These are phyloP conservation scores for Rhizomucor pusillus DNA, from an alignment of 371 early-diverging fungal species.

Conservation along the genomic window DNA sequence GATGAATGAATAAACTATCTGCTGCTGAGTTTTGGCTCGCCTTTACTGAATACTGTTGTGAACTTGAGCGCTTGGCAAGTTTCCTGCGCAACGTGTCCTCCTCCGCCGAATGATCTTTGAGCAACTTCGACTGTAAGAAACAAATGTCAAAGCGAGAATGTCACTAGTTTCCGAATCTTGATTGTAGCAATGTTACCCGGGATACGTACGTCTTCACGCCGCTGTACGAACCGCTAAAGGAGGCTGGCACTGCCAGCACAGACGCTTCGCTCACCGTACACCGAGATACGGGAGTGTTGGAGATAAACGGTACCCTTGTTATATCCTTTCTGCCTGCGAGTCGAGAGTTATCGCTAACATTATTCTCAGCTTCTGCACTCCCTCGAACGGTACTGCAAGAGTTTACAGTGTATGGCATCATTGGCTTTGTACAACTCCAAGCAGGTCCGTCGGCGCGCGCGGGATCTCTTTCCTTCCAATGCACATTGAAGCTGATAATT, in stretches of 20 bases:
- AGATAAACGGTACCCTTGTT: conserved; percentile 29
- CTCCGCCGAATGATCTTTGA: conserved; percentile 22
- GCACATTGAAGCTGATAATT: too few relatives aligned
- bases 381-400: conserved; percentile 17
- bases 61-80: too few relatives aligned
- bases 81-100: too few relatives aligned
- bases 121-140: conserved; percentile 29
- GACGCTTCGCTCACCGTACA: conserved; percentile 27
- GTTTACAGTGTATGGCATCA: conserved; percentile 53
- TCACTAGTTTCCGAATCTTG: too few relatives aligned
- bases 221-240: conserved; percentile 26
- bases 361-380: too few relatives aligned
- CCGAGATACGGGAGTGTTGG: conserved; percentile 29
- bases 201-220: conserved; percentile 38
- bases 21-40: too few relatives aligned
- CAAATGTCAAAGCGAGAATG: too few relatives aligned
- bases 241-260: neutral
- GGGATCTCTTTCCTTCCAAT: too few relatives aligned
- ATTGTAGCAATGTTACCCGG: conserved; percentile 27
- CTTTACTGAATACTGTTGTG: too few relatives aligned
- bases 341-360: neutral
- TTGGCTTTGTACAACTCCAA: conserved; percentile 74
- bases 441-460: conserved; percentile 51
- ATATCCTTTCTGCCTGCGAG: neutral
- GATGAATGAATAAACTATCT: too few relatives aligned